These are phyloP conservation scores for Syzygium grande DNA, from an alignment of 345 rosid species.

Conservation along the genomic window DNA sequence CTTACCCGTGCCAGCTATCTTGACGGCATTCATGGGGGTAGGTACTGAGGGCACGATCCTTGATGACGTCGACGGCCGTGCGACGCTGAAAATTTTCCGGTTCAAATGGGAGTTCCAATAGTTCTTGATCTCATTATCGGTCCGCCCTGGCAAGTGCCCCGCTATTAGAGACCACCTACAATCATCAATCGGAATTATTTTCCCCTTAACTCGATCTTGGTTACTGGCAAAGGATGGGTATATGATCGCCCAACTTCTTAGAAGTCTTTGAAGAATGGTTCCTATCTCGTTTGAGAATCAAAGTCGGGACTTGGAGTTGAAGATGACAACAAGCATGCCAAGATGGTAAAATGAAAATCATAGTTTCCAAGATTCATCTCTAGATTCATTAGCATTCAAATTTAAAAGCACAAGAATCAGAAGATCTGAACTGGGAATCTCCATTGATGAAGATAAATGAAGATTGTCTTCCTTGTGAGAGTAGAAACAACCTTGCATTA, in stretches of 20 bases:
- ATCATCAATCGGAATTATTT: background rate
- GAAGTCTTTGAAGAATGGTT: background rate
- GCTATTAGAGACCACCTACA: constrained; percentile 83
- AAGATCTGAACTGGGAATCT: background rate
- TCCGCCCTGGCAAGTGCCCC: constrained; percentile 68
- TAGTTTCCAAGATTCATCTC: background rate
- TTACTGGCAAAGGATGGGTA: rapidly evolving
- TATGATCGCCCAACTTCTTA: background rate
- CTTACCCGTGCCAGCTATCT: constrained; percentile 1
- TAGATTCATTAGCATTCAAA: background rate
- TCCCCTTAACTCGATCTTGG: background rate
- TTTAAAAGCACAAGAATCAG: background rate
- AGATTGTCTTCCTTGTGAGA: background rate
- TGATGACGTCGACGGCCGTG: background rate
- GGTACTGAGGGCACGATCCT: background rate
- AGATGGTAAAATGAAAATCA: background rate
- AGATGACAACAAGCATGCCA: background rate
- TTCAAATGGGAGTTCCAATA: constrained; percentile 85
- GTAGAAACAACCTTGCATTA: background rate
- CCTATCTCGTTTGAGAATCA: too few species aligned
- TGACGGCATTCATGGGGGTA: background rate
- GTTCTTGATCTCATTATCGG: constrained; percentile 90
- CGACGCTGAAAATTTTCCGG: constrained; percentile 48
- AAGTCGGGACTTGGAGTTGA: background rate
- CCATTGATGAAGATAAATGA: background rate